Evolutionary conservation across 2,329 filamentous ascomycete species (phyloP), one percentile per base, ranked within the genome.

Genomic region (Cercospora janseana): DNA sequence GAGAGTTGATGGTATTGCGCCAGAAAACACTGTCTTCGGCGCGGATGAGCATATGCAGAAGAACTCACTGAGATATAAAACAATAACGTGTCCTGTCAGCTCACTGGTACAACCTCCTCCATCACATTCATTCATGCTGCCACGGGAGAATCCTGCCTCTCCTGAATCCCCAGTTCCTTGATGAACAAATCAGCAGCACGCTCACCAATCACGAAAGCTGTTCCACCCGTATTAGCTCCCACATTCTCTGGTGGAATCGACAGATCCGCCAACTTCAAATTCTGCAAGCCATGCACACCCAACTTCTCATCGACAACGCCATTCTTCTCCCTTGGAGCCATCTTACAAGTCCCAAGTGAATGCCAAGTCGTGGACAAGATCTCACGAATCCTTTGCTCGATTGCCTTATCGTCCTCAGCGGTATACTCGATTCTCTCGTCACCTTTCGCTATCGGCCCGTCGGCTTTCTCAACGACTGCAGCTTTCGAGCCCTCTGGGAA

Each of bases 201-300:
- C 60, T 73, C 71, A 1, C 70, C 70, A 21, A 73, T 62, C 9
- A 66, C 67, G 46, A 75, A 61, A 1, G 74, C 73, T 1, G 72
- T 75, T 29, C 74, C 73, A 46, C 73, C 72, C 1, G 73, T 75
- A 52, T 76, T 76, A 0, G 69, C 72, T 3, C 69, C 73, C 4
- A 76, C 71, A 51, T 73, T 73, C 51, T 68, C 61, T 1, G 72
- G 71, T 4, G 66, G 64, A 4, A 72, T 66, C 53, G 61, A 67
- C 56, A 76, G 42, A 66, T 77, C 74, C 6, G 68, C 70, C 48
- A 75, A 55, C 62, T 75, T 75, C 53, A 74, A 56, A 2, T 66
- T 66, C 38, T 54, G 49, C 13, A 67, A 62, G 9, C 71, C 71
- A 61, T 74, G 68, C 6, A 74, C 71, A 49, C 65, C 69, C 46